A percentile compares a stretch with the other conserved stretches of the same genome.
These are phyloP conservation scores for Marchantia paleacea DNA, from an alignment of 225 moss, liverwort and hornwort genomes.

Conservation along the genomic window DNA sequence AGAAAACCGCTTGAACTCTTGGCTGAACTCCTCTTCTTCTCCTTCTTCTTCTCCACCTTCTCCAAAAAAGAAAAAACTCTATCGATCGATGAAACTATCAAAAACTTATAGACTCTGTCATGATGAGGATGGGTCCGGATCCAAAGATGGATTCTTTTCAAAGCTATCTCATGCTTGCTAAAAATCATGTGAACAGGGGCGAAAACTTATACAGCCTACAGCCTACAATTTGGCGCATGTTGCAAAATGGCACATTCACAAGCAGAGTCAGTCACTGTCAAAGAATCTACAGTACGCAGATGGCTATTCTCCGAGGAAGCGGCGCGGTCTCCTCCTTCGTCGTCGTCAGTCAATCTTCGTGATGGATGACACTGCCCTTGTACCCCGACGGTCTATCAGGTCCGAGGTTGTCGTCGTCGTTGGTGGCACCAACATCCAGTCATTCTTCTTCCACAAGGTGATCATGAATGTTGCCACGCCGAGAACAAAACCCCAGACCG, in stretches of 20 bases:
- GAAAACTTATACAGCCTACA: too few species aligned
- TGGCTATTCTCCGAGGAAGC: not conserved
- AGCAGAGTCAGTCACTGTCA: too few species aligned
- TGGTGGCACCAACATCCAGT: not conserved
- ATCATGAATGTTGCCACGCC: not conserved
- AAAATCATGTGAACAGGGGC: not conserved
- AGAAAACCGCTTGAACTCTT: not conserved
- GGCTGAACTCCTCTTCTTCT: too few species aligned
- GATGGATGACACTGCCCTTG: not conserved
- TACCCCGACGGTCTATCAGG: not conserved
- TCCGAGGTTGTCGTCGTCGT: not conserved
- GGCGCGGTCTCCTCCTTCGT: not conserved
- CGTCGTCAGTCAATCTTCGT: not conserved
- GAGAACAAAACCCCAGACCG: too few species aligned
- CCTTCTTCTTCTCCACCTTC: too few species aligned
- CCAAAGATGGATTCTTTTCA: not conserved
- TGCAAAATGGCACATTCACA: too few species aligned
- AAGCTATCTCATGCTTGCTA: not conserved
- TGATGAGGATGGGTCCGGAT: not conserved
- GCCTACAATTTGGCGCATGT: too few species aligned
- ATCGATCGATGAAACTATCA: not conserved
- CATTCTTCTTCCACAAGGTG: not conserved
- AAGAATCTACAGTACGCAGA: too few species aligned
- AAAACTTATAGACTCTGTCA: not conserved
- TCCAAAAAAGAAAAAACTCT: not conserved